Conservation (phyloP, 2,329 filamentous ascomycete genomes). For the Colletotrichum tanaceti region DNA sequence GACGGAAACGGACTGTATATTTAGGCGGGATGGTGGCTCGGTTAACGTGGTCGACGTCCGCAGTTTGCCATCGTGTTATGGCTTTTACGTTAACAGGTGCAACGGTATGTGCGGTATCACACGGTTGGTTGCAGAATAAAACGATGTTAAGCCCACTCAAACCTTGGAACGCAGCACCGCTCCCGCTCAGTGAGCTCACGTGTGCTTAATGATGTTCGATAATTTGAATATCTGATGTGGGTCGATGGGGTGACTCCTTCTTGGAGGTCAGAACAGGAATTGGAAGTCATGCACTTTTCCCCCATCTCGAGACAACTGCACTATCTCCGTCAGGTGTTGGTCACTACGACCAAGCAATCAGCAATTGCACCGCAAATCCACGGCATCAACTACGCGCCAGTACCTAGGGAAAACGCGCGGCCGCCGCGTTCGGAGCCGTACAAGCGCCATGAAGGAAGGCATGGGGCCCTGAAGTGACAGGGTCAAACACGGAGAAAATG, state of each 20-base stretch:
- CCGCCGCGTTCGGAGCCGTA: background rate
- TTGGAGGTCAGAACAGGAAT: background rate
- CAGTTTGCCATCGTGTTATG: background rate
- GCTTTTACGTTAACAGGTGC: conserved; percentile 4
- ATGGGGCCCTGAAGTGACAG: conserved; percentile 6
- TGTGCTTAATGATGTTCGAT: background rate
- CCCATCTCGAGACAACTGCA: background rate
- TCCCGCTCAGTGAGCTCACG: no score
- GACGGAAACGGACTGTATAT: conserved; percentile 4
- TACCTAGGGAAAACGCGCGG: background rate
- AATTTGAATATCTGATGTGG: background rate
- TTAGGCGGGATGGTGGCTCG: background rate
- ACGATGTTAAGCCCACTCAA: background rate
- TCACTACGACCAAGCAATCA: background rate
- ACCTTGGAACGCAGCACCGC: background rate
- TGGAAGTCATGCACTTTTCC: background rate
- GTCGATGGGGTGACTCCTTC: no score
- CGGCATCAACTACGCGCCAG: background rate
- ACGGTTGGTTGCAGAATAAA: conserved; percentile 16
- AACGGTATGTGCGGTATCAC: conserved; percentile 20
- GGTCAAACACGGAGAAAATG: conserved; percentile 39
- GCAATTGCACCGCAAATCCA: background rate
- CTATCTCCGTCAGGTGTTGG: background rate
- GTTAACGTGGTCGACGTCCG: background rate
- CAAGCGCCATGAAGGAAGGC: background rate